Base-by-base conservation (phyloP, 805 yeast genomes). In the Metschnikowia amazonensis region DNA sequence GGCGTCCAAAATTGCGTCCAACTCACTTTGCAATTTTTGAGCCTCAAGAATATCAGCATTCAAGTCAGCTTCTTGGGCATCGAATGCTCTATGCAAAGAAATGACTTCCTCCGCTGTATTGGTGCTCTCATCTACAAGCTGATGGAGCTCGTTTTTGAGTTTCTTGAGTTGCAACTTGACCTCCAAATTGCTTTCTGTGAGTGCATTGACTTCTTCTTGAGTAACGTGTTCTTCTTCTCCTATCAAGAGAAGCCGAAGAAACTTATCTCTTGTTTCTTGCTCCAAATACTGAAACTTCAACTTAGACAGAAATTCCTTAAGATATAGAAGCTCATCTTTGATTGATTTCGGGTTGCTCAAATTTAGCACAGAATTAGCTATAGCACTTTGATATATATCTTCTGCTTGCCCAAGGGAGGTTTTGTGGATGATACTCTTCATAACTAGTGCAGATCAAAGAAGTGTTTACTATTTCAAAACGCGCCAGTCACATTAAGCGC, bases 181-280 rank as follows among this genome's bases (percentile, higher is more conserved):
- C 25, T 36, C 59, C 56, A 39, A 58, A 48, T 29, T 60, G 55
- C 14, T 31, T n/a, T 33, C 29, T 36, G 59, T 59, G 5, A 65
- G 55, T 16, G 55, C 53, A 44, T 60, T 56, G 9, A 71, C 62
- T 20, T 71, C 75, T n/a, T 52, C 56, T 16, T 59, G 66, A 24
- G 63, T 64, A 13, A 69, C 56, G 25, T 54, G 1, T 58, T 55
- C 64, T 53, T 44, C 62, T 64, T 42, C 63, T 68, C 44, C 46
- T 16, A 50, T 39, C 10, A 79, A 65, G 8, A 84, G 64, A 23
- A 69, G 66, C 30, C 85, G 64, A 30, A 85, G 64, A 60, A 85
- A 84, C 60, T 78, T 76, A 51, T 83, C 86, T 50, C 85, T 77
- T 3, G 89, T 75, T 50, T 83, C 89, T 55, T 83, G 86, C 59